phyloP scores from a whole-genome alignment of 2,329 filamentous ascomycete species.

The Emydomyces testavorans region DNA sequence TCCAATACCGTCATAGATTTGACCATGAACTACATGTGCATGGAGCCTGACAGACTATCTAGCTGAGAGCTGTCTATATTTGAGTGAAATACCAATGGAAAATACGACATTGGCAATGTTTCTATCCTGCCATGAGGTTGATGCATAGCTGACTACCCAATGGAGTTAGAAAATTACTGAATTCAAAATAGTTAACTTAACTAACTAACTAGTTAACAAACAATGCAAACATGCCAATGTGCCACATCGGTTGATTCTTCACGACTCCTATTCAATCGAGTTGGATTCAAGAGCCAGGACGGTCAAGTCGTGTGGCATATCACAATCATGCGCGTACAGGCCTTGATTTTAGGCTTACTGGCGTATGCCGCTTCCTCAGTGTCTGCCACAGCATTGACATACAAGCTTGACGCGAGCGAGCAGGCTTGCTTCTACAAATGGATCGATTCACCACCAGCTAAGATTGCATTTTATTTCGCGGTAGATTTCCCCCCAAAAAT shows the following conservation, averaged over 20 bases:
- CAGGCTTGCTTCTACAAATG: slow-evolving; percentile 88
- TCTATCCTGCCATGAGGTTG: too few relatives aligned
- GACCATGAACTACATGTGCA: too few relatives aligned
- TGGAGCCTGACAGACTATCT: too few relatives aligned
- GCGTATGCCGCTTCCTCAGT: slow-evolving; percentile 59
- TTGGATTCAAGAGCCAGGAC: too few relatives aligned
- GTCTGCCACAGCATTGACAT: slow-evolving; percentile 83
- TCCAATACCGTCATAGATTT: too few relatives aligned
- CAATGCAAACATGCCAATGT: slow-evolving; percentile 14
- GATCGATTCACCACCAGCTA: slow-evolving; percentile 65
- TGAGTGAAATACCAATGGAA: too few relatives aligned
- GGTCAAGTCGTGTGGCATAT: not conserved
- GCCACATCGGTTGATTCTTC: slow-evolving; percentile 4
- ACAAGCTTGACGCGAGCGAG: slow-evolving; percentile 81
- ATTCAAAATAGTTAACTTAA: too few relatives aligned
- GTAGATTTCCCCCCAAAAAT: slow-evolving; percentile 44
- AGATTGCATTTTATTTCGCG: slow-evolving; percentile 97
- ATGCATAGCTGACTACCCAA: too few relatives aligned
- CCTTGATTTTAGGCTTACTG: slow-evolving; percentile 55
- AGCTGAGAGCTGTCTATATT: too few relatives aligned
- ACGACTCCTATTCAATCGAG: not conserved
- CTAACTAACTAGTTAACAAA: too few relatives aligned
- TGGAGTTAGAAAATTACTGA: too few relatives aligned
- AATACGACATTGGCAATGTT: too few relatives aligned
- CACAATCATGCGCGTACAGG: slow-evolving; percentile 55